Conservation (phyloP, 2,329 filamentous ascomycete genomes). For the Phialocephala subalpina region DNA sequence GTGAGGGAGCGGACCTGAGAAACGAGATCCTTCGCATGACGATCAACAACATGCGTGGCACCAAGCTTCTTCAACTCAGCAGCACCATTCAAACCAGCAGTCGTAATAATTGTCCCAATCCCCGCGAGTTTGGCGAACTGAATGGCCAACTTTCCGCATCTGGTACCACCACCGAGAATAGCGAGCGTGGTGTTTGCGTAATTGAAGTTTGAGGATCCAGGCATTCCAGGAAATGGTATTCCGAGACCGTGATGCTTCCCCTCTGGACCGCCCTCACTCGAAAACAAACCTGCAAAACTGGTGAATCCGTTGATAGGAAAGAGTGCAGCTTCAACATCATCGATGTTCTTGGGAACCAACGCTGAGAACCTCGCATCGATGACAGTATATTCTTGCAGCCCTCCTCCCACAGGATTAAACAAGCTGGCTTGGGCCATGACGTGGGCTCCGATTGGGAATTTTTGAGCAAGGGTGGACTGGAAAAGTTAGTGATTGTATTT, state of each 20-base stretch:
- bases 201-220: constrained; percentile 35
- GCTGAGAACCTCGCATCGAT: constrained; percentile 42
- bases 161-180: constrained; percentile 47
- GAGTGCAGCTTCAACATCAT: constrained; percentile 48
- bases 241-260: constrained; percentile 27
- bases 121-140: constrained; percentile 47
- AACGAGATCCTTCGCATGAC: constrained; percentile 44
- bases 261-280: constrained; percentile 20
- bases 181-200: constrained; percentile 39
- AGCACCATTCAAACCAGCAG: constrained; percentile 37
- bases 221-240: constrained; percentile 42
- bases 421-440: constrained; percentile 42
- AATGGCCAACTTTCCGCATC: constrained; percentile 45
- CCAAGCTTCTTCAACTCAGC: constrained; percentile 45
- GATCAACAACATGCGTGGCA: constrained; percentile 52
- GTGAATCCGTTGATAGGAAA: constrained; percentile 48
- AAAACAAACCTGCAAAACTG: constrained; percentile 46
- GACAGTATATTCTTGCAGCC: constrained; percentile 50
- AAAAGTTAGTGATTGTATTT: constrained; percentile 28
- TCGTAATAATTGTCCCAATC: constrained; percentile 49
- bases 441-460: constrained; percentile 42
- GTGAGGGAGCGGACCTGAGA: constrained; percentile 46
- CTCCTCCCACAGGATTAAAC: constrained; percentile 28
- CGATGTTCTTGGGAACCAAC: constrained; percentile 45
- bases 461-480: constrained; percentile 35